Evolutionary conservation across 768 basidiomycete genomes (phyloP), one percentile per base, ranked within the genome.

Genomic region (Termitomyces eurrhizus): DNA sequence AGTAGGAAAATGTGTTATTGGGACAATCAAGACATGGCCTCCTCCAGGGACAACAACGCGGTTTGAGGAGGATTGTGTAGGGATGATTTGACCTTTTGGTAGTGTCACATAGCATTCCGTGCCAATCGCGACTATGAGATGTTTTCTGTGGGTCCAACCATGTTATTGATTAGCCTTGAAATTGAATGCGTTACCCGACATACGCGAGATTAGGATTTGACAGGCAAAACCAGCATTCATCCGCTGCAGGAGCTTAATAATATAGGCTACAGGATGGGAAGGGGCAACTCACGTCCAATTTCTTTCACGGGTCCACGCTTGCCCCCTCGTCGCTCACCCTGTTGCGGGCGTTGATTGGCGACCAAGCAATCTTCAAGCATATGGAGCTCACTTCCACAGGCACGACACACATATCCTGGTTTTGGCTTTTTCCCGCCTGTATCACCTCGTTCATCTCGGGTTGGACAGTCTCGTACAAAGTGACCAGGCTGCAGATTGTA

Each of bases 181-280:
- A 44, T 36, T 26, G 21, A 54, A 44, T 57, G 41, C 58, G 32
- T 54, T 26, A 45, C 42, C 21, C 37, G 26, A 81, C 89, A 64
- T 69, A 93, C 87, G 92, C 89, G 42, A 98, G 79, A 65, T 85
- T 88, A 1, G 96, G 95, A 70, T 98, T 98, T 45, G 93, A 95
- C 56, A 99, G 74, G 72, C 97, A 99, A 77, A 99, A 98, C 96
- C 96, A 98, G 73, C 96, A 98, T 72, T 95, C 92, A 58, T 91
- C 91, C 65, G 93, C 92, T 93, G 69, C 51, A 64, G 60, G 58
- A 35, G 51, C 44, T 57, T 33, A 58, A 9, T n/a, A 59, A 9
- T n/a, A 42, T 13, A 24, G 36, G 65, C 42, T 57, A 45, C 52
- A 52, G 3, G 21, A 29, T 5, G 12, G 7, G 54, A 29, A 55